Conservation (phyloP, 1,284 basidiomycete genomes). For the Sporisorium iseilematis-ciliati region DNA sequence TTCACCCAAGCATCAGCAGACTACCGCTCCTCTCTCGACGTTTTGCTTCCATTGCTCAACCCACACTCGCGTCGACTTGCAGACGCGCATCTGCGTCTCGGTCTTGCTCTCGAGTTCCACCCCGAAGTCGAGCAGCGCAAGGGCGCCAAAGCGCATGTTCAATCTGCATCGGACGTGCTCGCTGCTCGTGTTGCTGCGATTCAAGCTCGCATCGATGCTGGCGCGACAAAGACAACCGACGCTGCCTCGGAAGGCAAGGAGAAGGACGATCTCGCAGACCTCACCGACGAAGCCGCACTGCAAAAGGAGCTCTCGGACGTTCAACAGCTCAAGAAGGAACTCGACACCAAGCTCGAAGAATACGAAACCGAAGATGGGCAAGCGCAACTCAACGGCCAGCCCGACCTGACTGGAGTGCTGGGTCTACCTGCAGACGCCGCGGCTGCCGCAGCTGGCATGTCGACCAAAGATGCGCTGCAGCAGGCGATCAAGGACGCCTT, state of each 20-base stretch:
- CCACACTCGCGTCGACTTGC: conserved; percentile 65
- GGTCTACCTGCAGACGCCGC: conserved; percentile 34
- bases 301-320: conserved; percentile 58
- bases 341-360: conserved; percentile 66
- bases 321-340: conserved; percentile 59
- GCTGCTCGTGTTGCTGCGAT: conserved; percentile 50
- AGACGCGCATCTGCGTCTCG: conserved; percentile 66
- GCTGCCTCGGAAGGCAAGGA: conserved; percentile 18
- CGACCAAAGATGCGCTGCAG: conserved; percentile 58
- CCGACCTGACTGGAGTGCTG: conserved; percentile 29
- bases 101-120: conserved; percentile 67
- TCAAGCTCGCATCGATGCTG: conserved; percentile 28
- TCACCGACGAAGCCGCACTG: conserved; percentile 43
- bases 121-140: conserved; percentile 52
- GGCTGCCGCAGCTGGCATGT: conserved; percentile 21
- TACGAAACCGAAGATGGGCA: conserved; percentile 48
- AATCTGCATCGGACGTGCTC: conserved; percentile 52
- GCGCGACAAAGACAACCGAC: conserved; percentile 3
- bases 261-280: conserved; percentile 54
- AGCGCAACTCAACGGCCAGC: conserved; percentile 53
- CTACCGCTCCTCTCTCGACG: conserved; percentile 54
- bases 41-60: conserved; percentile 57
- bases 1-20: conserved; percentile 66
- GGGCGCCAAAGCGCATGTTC: conserved; percentile 55
- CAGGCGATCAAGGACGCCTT: conserved; percentile 67